Base-by-base conservation (phyloP, 352 stramenopile genomes). In the Globisporangium parvum region DNA sequence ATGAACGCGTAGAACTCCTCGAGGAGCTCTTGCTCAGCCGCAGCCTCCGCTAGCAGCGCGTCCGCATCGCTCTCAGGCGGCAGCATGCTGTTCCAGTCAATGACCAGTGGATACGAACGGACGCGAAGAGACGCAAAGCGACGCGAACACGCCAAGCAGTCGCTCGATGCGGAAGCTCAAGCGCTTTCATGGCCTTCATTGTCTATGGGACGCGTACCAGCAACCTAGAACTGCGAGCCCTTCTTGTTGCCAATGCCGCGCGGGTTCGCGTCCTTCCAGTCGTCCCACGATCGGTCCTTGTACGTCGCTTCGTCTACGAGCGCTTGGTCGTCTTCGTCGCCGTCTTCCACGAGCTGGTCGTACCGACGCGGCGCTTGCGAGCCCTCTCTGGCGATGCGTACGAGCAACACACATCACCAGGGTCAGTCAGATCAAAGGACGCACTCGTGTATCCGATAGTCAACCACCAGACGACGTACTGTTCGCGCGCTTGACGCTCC, bases 211-310 rank as follows among this genome's bases (percentile, higher is more conserved):
- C 24, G n/a, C n/a, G n/a, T 54, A n/a, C 2, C 23, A 44, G 39
- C 24, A 44, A 48, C 45, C 72, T 97, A 96, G 81, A 97, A 93
- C 83, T 98, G 68, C 63, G 88, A 97, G 20, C 82, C 88, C 61
- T 90, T 93, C 73, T 99, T 99, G 74, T 99, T 99, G 53, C 96
- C 96, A 69, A 96, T 97, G 28, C 96, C 96, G 59, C 85, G 86
- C 26, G 92, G 88, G 69, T 99, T 98, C 21, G 92, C 87, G 55
- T 98, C 96, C 72, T 98, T 98, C 77, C 84, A 99, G 73, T 98
- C 90, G 71, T 99, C 96, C 96, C 96, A 99, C 18, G 88, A 74
- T 45, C 95, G 85, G 67, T 99, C 96, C 41, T 98, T 87, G 62
- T 91, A 87, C 17, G 91, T 91, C 47, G 86, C 87, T 47, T 97